These are phyloP conservation scores for Trichoderma simmonsii DNA, from an alignment of 2,329 filamentous ascomycete genomes.

Conservation along the genomic window DNA sequence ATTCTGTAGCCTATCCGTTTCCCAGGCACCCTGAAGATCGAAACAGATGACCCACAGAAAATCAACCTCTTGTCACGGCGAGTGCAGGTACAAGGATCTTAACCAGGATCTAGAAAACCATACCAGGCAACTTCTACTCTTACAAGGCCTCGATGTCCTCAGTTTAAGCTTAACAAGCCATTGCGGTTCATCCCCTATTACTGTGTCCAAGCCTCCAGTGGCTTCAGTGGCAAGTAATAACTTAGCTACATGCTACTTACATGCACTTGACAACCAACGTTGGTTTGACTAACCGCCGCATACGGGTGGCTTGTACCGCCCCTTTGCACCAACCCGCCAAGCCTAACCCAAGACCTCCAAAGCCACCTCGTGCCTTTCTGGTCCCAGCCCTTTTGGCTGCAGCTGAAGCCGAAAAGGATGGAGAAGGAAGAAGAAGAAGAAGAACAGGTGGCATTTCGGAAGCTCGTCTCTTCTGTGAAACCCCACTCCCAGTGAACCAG, in stretches of 20 bases:
- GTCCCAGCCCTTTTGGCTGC: neutral
- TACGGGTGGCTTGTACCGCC: constrained; percentile 4
- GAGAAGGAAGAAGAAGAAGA: too few relatives aligned
- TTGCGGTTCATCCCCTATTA: neutral
- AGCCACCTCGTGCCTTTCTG: neutral
- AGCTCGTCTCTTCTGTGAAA: neutral
- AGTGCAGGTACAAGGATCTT: neutral
- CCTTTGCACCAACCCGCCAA: neutral
- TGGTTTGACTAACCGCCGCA: neutral
- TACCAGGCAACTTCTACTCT: neutral
- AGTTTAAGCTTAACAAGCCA: constrained; percentile 5
- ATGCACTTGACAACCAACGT: neutral
- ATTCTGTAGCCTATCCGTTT: neutral
- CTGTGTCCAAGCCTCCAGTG: neutral
- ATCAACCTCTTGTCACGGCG: neutral
- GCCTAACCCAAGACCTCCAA: neutral
- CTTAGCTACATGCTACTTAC: neutral
- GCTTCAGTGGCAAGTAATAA: neutral
- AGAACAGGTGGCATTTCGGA: neutral
- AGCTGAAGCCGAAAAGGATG: neutral
- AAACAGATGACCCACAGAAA: neutral
- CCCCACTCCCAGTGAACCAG: neutral
- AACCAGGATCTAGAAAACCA: neutral
- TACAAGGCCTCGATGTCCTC: neutral
- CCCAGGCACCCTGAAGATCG: neutral